Base-by-base conservation (phyloP, 1,139 yeast species). In the Scheffersomyces lignicola region DNA sequence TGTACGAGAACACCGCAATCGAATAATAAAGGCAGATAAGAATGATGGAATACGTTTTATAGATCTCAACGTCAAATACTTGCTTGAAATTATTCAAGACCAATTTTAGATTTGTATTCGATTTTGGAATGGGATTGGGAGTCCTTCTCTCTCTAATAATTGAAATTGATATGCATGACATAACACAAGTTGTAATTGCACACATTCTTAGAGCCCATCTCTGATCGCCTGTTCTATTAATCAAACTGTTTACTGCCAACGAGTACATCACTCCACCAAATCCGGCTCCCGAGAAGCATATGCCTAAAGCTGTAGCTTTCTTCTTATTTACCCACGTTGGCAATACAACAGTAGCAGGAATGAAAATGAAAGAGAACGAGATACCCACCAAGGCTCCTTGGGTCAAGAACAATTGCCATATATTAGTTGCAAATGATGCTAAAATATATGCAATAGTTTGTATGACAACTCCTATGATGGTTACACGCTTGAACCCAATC, bases 371-470 rank as follows among this genome's bases (percentile, higher is more conserved):
- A 0, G 80, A 70, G 41, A 76, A 78, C 0, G 83, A 77, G 8
- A 76, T 40, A 1, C 89, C 86, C 30, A 77, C 68, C 35, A 81
- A 45, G 1, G 81, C 58, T 3, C 90, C 90, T 54, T 82, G 88
- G n/a, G 84, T 75, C 27, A 80, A 54, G 48, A 75, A 78, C 8
- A 83, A 54, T 38, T 81, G 84, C 77, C 83, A 76, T 24, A 77
- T 52, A 29, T 65, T 56, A 1, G 72, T 76, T 3, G 86, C 69
- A 47, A 76, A 79, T 0, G 86, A 78, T 0, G 88, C 86, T 16
- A 80, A 51, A 29, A 83, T 49, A 43, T 73, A 78, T 0, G 83
- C 84, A 1, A 69, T 55, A 9, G 78, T 66, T 48, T 79, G 76
- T 3, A 78, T 37, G 1, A 60, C 51, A 2, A 73, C 51, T 0